Conservation (phyloP, 1,284 basidiomycete genomes). For the Vanrija sp. region DNA sequence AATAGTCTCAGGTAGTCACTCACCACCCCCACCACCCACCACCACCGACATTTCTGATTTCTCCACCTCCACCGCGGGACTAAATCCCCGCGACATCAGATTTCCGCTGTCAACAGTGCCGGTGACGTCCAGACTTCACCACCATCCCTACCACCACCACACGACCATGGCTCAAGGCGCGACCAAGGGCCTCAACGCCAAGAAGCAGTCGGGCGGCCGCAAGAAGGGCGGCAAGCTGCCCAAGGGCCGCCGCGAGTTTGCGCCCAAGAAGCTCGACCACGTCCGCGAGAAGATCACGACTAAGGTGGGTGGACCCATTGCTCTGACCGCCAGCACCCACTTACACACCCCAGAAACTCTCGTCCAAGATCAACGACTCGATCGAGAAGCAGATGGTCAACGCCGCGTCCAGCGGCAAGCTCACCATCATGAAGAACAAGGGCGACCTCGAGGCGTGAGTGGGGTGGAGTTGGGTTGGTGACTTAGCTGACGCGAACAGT, state of each 20-base stretch:
- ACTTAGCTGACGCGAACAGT: not conserved
- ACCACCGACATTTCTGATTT: not conserved
- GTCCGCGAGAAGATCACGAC: constrained; percentile 32
- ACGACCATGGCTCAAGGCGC: constrained; percentile 44
- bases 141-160: not conserved
- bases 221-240: constrained; percentile 39
- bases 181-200: constrained; percentile 34
- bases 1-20: not conserved
- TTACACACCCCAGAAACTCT: constrained; percentile 59
- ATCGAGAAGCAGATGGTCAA: constrained; percentile 84
- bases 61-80: constrained; percentile 3
- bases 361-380: constrained; percentile 80
- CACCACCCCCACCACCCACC: not conserved
- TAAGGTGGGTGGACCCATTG: constrained; percentile 24
- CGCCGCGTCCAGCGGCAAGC: constrained; percentile 71
- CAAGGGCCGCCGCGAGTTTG: constrained; percentile 40
- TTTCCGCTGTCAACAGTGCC: not conserved
- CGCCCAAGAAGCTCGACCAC: constrained; percentile 39
- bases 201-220: constrained; percentile 31
- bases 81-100: not conserved
- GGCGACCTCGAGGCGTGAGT: constrained; percentile 11
- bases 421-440: constrained; percentile 71
- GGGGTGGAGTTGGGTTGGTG: constrained; percentile 17
- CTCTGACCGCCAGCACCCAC: not conserved
- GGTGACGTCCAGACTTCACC: not conserved